These are phyloP conservation scores for Moesziomyces globuligerus DNA, from an alignment of 1,284 basidiomycete genomes.

Conservation along the genomic window DNA sequence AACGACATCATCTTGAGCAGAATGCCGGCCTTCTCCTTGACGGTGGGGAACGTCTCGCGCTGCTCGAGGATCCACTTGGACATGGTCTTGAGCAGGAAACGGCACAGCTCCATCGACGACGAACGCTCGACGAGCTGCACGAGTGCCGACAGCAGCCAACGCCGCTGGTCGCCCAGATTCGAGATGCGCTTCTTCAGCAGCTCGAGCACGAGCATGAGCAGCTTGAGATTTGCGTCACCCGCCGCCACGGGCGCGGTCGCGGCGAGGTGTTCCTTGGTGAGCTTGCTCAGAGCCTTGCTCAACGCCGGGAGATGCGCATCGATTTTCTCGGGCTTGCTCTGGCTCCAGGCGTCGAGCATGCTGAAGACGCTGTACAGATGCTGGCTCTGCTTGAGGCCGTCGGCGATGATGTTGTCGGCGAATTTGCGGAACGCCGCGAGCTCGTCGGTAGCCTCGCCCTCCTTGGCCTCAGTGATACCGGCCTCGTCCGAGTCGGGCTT, in stretches of 20 bases:
- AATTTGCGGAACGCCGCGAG: conserved; percentile 82
- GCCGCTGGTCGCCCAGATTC: conserved; percentile 71
- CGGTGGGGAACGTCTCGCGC: conserved; percentile 74
- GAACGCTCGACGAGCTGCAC: conserved; percentile 90
- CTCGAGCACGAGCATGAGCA: conserved; percentile 71
- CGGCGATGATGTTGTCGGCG: conserved; percentile 80
- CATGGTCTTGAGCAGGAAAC: conserved; percentile 85
- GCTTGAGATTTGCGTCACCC: conserved; percentile 65
- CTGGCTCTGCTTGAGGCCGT: conserved; percentile 80
- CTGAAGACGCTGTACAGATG: conserved; percentile 82
- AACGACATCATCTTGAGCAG: conserved; percentile 90
- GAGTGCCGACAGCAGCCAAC: conserved; percentile 79
- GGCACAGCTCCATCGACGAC: conserved; percentile 81
- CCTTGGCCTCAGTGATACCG: conserved; percentile 23
- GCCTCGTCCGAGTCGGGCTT: conserved; percentile 75
- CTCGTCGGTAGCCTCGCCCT: conserved; percentile 66
- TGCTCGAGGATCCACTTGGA: conserved; percentile 85
- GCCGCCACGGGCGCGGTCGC: conserved; percentile 64
- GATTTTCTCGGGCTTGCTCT: conserved; percentile 80
- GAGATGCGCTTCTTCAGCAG: conserved; percentile 71
- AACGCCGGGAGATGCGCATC: conserved; percentile 82
- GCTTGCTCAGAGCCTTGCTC: conserved; percentile 84
- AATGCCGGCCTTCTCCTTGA: conserved; percentile 94
- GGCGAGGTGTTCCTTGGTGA: conserved; percentile 87
- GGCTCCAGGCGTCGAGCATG: conserved; percentile 88